A percentile compares a stretch with the other conserved stretches of the same genome.
Evolutionary conservation across 2,329 filamentous ascomycete genomes (phyloP).

Genomic region (Acrocalymma vagum): DNA sequence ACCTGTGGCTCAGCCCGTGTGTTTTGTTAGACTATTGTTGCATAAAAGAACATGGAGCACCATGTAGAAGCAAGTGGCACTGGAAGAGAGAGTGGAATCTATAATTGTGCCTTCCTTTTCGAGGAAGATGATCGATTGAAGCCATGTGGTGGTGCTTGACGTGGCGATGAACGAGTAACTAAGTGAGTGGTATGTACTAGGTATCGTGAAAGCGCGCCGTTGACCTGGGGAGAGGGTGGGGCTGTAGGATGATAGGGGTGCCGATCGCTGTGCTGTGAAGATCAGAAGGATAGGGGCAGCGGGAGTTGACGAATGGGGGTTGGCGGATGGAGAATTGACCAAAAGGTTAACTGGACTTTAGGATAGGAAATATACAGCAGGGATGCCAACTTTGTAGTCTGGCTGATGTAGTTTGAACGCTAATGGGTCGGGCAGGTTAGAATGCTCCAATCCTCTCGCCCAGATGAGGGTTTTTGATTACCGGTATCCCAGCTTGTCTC

Average conservation of each 20-base stretch:
- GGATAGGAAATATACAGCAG: conserved; percentile 32
- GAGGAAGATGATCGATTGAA: conserved; percentile 11
- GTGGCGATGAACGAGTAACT: conserved; percentile 23
- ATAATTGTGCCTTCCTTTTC: conserved; percentile 14
- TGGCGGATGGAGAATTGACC: conserved; percentile 25
- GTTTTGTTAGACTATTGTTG: conserved; percentile 2
- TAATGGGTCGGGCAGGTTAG: background rate
- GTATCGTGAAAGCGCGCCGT: conserved; percentile 24
- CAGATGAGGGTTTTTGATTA: too few relatives aligned
- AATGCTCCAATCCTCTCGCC: too few relatives aligned
- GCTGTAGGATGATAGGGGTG: conserved; percentile 25
- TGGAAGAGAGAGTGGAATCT: conserved; percentile 1
- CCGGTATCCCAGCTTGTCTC: too few relatives aligned
- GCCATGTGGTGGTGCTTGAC: conserved; percentile 3
- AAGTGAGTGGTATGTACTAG: too few relatives aligned
- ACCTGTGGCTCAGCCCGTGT: too few relatives aligned
- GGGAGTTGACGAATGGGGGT: conserved; percentile 16
- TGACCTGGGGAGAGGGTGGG: conserved; percentile 30
- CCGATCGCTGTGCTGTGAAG: conserved; percentile 30
- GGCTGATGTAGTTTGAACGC: conserved; percentile 10
- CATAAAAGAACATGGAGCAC: background rate
- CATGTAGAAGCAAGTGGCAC: too few relatives aligned
- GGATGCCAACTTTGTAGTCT: too few relatives aligned
- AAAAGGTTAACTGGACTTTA: conserved; percentile 13
- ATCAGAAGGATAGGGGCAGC: conserved; percentile 17